Evolutionary conservation across 148 eudicot species (phyloP).

Genomic region (Nepenthes gracilis): DNA sequence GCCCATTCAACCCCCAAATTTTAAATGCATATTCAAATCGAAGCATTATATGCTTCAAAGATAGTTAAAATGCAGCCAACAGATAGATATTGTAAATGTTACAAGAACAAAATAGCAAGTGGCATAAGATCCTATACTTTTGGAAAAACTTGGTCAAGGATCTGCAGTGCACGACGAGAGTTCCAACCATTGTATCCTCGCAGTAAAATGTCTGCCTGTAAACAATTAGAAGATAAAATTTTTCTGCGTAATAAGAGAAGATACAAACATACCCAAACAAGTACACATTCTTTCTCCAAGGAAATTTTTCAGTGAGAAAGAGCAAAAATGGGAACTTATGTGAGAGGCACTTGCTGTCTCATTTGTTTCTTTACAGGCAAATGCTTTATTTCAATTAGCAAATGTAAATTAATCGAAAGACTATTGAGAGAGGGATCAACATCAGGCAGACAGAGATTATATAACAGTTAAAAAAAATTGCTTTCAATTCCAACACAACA

Average conservation of each 20-base stretch:
- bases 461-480: background rate
- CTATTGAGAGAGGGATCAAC: slow-evolving; percentile 2
- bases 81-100: too few species aligned
- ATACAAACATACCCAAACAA: too few species aligned
- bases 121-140: slow-evolving; percentile 32
- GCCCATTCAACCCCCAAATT: too few species aligned
- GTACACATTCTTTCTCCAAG: too few species aligned
- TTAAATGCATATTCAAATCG: too few species aligned
- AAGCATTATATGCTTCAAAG: too few species aligned
- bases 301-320: too few species aligned
- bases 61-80: too few species aligned
- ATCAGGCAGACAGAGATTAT: background rate
- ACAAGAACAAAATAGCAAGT: background rate
- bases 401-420: background rate
- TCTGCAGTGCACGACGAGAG: slow-evolving; percentile 69
- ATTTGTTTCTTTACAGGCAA: too few species aligned
- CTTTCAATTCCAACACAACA: background rate
- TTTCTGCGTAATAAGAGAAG: too few species aligned
- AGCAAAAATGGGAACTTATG: too few species aligned
- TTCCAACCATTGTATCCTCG: slow-evolving; percentile 94
- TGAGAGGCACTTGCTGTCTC: too few species aligned
- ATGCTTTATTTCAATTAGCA: background rate
- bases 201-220: slow-evolving; percentile 73
- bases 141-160: slow-evolving; percentile 79
- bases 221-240: slow-evolving; percentile 4